Base-by-base conservation (phyloP, 257 asterid genomes). In the Primulina tabacum region DNA sequence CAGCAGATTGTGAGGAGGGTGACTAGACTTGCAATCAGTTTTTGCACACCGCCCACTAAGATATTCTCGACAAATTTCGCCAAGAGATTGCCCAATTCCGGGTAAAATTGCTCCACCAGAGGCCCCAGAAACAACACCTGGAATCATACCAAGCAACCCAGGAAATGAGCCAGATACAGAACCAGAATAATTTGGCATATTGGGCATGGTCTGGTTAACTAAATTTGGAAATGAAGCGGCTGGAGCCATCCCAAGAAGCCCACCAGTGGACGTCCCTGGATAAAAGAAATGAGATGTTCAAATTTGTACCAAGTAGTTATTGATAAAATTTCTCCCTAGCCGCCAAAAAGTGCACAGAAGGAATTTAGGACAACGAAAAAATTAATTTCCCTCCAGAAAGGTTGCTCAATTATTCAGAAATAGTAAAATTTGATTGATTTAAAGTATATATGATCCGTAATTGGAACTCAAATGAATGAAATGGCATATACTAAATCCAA, bases 121-220 rank as follows among this genome's bases (percentile, higher is more conserved):
- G 70, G 96, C 95, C 73, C 99, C 99, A 71, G 92, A 80, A 71
- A 86, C 85, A 71, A 89, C 82, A 33, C 97, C 97, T 50, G 97
- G 97, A 74, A 94, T 84, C 97, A 89, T 89, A 69, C 99, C 97
- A 70, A 94, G 95, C 84, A 94, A 78, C 29, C 99, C 97, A 26
- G 99, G 95, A 71, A 91, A 90, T 38, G 97, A 89, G 75, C 97
- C 95, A 24, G 97, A 89, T 38, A 88, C 89, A 73, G 97, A 94
- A 70, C 95, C 97, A 16, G 92, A 83, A 76, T 94, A 89, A 75
- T 94, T 94, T 65, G 99, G 99, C 97, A 91, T 94, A 80, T 94
- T 94, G 40, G 99, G 99, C 99, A 94, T 94, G 10, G 92, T 94
- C 78, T 91, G 99, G 79, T 94, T 94, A 58, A 94, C 84, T 82